Conservation (phyloP, 75 land plant species). For the Ceratopteris richardii region DNA sequence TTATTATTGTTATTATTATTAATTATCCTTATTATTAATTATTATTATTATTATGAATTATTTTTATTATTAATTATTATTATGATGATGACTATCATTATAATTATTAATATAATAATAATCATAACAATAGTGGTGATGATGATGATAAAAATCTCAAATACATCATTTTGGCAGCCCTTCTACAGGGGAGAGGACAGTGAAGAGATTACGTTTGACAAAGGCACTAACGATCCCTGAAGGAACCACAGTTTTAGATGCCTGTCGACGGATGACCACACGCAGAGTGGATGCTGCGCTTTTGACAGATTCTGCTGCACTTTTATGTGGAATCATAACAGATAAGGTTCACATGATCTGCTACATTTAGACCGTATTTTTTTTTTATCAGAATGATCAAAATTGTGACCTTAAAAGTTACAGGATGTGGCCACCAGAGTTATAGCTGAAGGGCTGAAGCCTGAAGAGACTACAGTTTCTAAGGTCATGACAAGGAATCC, state of each 20-base stretch:
- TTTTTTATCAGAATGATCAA: background rate
- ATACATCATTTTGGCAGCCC: conserved; percentile 8
- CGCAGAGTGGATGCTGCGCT: conserved; percentile 78
- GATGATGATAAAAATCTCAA: background rate
- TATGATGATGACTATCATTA: no score
- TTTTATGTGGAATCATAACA: conserved; percentile 77
- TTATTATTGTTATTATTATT: no score
- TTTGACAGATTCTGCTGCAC: conserved; percentile 71
- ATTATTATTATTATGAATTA: no score
- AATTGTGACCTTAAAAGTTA: background rate
- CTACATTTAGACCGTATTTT: background rate
- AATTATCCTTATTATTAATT: no score
- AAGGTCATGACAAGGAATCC: conserved; percentile 90
- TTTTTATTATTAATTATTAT: no score
- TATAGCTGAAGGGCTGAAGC: conserved; percentile 62
- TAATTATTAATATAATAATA: no score
- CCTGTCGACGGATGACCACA: conserved; percentile 73
- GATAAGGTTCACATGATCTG: conserved; percentile 53
- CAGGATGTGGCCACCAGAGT: conserved; percentile 81
- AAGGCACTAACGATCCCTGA: conserved; percentile 80
- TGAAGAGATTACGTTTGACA: conserved; percentile 56
- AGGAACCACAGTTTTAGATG: conserved; percentile 51
- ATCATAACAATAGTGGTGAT: no score
- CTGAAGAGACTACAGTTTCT: conserved; percentile 63
- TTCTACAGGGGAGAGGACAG: conserved; percentile 59